These are phyloP conservation scores for Paramecium primaurelia DNA, from an alignment of 73 alveolate species.

Conservation along the genomic window DNA sequence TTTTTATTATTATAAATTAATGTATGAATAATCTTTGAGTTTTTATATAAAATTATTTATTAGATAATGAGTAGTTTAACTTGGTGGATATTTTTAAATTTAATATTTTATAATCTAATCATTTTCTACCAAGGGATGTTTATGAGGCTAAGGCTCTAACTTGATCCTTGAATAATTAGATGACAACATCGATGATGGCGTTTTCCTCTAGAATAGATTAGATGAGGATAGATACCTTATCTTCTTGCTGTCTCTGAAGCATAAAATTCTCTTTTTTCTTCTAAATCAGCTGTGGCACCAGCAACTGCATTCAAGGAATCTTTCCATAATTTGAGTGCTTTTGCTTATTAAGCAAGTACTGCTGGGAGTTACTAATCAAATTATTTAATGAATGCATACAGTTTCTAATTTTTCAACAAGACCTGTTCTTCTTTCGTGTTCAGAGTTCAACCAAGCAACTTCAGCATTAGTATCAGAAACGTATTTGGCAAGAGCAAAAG, in stretches of 20 bases:
- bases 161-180: slow-evolving; percentile 21
- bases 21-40: background rate
- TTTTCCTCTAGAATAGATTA: slow-evolving; percentile 13
- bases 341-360: slow-evolving; percentile 24
- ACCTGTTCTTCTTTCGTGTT: slow-evolving; percentile 15
- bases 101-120: background rate
- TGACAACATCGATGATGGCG: slow-evolving; percentile 12
- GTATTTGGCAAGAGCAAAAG: slow-evolving; percentile 21
- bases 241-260: slow-evolving; percentile 40
- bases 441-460: slow-evolving; percentile 25
- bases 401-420: slow-evolving; percentile 22
- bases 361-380: slow-evolving; percentile 16
- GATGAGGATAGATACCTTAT: background rate
- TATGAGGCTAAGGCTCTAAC: slow-evolving; percentile 43
- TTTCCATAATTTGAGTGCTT: slow-evolving; percentile 35
- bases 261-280: slow-evolving; percentile 41
- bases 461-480: slow-evolving; percentile 43
- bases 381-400: background rate
- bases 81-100: background rate
- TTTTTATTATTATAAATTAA: too few relatives aligned
- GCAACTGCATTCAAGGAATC: slow-evolving; percentile 33
- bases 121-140: slow-evolving; percentile 34
- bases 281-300: slow-evolving; percentile 38
- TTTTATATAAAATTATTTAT: too few relatives aligned
- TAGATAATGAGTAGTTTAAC: background rate